Conservation (phyloP, 495 filamentous ascomycete species). For the Corynascus novoguineensis region DNA sequence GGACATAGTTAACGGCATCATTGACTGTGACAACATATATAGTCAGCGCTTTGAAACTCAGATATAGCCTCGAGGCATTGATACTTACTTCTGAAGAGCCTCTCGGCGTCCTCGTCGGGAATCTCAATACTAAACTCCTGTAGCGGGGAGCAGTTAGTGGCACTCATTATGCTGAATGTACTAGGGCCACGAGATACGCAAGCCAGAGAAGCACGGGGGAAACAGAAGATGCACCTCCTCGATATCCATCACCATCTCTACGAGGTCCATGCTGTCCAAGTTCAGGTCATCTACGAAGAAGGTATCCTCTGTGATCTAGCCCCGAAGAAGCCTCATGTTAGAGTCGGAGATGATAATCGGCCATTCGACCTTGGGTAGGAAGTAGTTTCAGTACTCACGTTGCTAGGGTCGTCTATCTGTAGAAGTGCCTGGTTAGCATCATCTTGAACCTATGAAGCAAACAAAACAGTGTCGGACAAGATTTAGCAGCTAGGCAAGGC, state of each 20-base stretch:
- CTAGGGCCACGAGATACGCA: too few species aligned
- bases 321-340: conserved; percentile 5
- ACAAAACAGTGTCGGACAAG: neutral
- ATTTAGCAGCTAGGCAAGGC: too few species aligned
- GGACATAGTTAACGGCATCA: conserved; percentile 92
- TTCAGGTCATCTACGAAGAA: conserved; percentile 96
- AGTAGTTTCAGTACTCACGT: conserved; percentile 51
- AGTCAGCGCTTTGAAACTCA: conserved; percentile 17
- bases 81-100: conserved; percentile 85
- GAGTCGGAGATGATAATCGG: neutral
- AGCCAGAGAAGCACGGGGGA: neutral
- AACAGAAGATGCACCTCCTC: conserved; percentile 72
- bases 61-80: neutral
- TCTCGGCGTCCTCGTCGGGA: conserved; percentile 97
- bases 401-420: conserved; percentile 67
- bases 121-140: conserved; percentile 99
- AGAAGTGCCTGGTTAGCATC: neutral
- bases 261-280: conserved; percentile 92
- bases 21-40: conserved; percentile 58
- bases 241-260: conserved; percentile 99
- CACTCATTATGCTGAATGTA: neutral
- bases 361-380: neutral
- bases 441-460: neutral
- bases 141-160: conserved; percentile 14
- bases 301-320: conserved; percentile 70